Evolutionary conservation across 805 yeast genomes (phyloP), one percentile per base, ranked within the genome.

Genomic region (Candida qinlingensis): DNA sequence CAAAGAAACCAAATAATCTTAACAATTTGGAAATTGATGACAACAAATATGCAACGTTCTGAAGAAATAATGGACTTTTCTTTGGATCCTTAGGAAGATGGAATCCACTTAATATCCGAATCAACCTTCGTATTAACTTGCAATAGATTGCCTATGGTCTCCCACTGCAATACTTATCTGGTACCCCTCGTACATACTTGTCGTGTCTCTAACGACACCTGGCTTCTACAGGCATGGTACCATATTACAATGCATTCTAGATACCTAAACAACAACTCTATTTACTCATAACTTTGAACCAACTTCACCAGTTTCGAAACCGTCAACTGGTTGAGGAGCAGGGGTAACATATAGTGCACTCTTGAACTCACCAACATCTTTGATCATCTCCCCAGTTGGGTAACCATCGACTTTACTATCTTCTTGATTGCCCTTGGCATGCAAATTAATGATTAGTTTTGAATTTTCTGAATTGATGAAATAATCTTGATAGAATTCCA

Each of bases 371-470:
- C 78, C 80, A 28, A 75, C 63, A 52, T 72, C 68, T 1, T 62
- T 60, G 50, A 83, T 71, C 11, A 65, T 45, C 37, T 64, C 61
- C 8, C 86, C 87, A 3, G 69, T 66, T 19, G 85, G 84, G 59
- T 71, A 78, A 3, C 60, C 64, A 9, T 61, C 57, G 11, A 60
- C 55, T 19, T 52, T 49, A 19, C 54, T 54, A 7, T 58, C 60
- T 43, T 65, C 65, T 4, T 45, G 54, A 11, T 44, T 53, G 6
- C 59, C 61, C 47, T 63, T 68, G 0, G 95, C 80, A 58, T 80
- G 76, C 60, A 90, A 71, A 59, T 85, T 87, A 13, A 86, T 75
- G 29, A 81, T 73, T 26, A 83, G 61, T 58, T 69, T 77, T 1
- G 81, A 57, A 1, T 71, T 59, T 1, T 61, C 52, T 19, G 42